A percentile compares a stretch with the other conserved stretches of the same genome.
Conservation (phyloP, 805 yeast species). For the Saccharomycopsis fibuligera region DNA sequence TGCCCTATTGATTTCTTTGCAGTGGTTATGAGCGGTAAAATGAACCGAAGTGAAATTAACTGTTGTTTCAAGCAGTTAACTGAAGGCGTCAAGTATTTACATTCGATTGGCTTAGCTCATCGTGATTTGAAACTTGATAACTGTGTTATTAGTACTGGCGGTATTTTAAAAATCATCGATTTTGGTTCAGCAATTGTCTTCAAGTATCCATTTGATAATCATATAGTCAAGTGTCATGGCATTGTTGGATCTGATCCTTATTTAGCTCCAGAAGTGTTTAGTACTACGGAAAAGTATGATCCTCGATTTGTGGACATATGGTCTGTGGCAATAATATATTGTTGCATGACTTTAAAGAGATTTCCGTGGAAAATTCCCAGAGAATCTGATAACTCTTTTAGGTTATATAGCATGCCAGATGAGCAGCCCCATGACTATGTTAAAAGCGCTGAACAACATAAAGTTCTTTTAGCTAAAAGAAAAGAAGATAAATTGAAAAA, state of each 20-base stretch:
- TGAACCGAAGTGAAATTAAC: conserved; percentile 76
- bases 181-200: conserved; percentile 82
- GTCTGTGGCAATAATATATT: conserved; percentile 79
- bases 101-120: conserved; percentile 74
- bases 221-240: conserved; percentile 58
- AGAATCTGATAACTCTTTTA: conserved; percentile 61
- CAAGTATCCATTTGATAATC: conserved; percentile 65
- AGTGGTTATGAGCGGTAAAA: conserved; percentile 79
- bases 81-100: conserved; percentile 68
- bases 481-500: conserved; percentile 25
- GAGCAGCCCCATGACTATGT: conserved; percentile 73
- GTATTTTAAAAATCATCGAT: conserved; percentile 72
- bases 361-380: conserved; percentile 87
- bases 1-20: conserved; percentile 82
- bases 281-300: conserved; percentile 46
- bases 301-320: conserved; percentile 78
- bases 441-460: conserved; percentile 67
- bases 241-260: conserved; percentile 85
- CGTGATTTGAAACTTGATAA: conserved; percentile 78
- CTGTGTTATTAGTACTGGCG: conserved; percentile 69
- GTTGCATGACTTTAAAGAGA: conserved; percentile 80
- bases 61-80: conserved; percentile 73
- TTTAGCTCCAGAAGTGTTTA: conserved; percentile 74
- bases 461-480: conserved; percentile 52
- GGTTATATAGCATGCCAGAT: conserved; percentile 57